Conservation (phyloP, 345 rosid species). For the Moringa oleifera region DNA sequence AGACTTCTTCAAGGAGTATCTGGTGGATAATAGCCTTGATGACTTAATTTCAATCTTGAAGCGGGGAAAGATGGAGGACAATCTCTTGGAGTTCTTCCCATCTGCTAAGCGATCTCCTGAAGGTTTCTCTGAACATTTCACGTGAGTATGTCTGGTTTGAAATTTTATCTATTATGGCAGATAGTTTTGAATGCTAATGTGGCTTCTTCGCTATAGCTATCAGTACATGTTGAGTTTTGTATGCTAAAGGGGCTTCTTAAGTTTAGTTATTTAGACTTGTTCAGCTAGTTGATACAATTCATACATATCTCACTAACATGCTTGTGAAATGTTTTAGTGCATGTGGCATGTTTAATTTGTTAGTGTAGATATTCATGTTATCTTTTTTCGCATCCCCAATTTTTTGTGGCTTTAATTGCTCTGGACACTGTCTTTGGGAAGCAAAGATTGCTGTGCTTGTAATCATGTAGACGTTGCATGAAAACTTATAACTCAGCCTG, state of each 20-base stretch:
- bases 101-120: slow-evolving; percentile 78
- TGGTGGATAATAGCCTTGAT: slow-evolving; percentile 92
- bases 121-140: slow-evolving; percentile 93
- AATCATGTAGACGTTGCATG: too few relatives aligned
- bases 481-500: too few relatives aligned
- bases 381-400: too few relatives aligned
- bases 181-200: background rate
- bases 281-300: background rate
- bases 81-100: slow-evolving; percentile 79
- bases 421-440: too few relatives aligned
- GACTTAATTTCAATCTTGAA: slow-evolving; percentile 89
- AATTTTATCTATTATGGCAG: background rate
- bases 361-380: too few relatives aligned
- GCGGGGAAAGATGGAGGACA: slow-evolving; percentile 93
- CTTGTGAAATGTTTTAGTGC: background rate
- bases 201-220: too few relatives aligned
- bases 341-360: background rate
- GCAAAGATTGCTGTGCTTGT: too few relatives aligned
- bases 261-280: background rate
- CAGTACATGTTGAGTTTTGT: background rate
- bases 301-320: background rate
- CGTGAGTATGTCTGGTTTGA: slow-evolving; percentile 39
- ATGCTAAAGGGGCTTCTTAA: background rate
- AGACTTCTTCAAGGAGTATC: slow-evolving; percentile 94
- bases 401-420: too few relatives aligned